Evolutionary conservation across 148 eudicot genomes (phyloP).

Genomic region (Vaccinium vitisidaea): DNA sequence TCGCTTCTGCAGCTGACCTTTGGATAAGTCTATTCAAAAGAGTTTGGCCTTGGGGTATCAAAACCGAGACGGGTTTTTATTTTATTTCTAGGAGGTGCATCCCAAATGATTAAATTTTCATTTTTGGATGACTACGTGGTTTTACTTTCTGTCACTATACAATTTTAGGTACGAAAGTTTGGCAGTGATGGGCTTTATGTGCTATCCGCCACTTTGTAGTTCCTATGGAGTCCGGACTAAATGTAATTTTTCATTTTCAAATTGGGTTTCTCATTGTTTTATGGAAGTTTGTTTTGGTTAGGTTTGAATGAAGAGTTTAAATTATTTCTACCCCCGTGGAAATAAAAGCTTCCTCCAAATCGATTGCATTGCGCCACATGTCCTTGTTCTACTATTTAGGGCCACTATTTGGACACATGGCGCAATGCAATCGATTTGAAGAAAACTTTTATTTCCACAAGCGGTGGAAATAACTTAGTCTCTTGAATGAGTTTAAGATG

Average conservation of each 20-base stretch:
- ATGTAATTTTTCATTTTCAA: neutral
- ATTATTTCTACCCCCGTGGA: too few relatives aligned
- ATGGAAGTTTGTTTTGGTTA: neutral
- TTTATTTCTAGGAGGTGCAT: too few relatives aligned
- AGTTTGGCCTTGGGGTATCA: neutral
- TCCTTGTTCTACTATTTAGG: too few relatives aligned
- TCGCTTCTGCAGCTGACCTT: neutral
- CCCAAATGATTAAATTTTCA: too few relatives aligned
- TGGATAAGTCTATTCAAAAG: neutral
- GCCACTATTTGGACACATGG: too few relatives aligned
- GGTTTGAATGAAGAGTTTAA: neutral
- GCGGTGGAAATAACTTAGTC: too few relatives aligned
- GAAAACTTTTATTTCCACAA: too few relatives aligned
- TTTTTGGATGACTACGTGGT: too few relatives aligned
- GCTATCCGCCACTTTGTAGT: neutral
- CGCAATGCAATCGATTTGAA: too few relatives aligned
- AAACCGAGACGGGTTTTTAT: neutral
- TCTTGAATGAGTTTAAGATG: too few relatives aligned
- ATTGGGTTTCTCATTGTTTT: neutral
- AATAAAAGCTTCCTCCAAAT: too few relatives aligned
- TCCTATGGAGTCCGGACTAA: neutral
- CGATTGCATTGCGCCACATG: too few relatives aligned
- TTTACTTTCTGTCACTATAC: neutral
- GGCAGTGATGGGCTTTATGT: conserved; percentile 17
- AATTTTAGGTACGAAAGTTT: neutral